phyloP scores from a whole-genome alignment of 2,329 filamentous ascomycete species.

The Pestalotiopsis sp. region DNA sequence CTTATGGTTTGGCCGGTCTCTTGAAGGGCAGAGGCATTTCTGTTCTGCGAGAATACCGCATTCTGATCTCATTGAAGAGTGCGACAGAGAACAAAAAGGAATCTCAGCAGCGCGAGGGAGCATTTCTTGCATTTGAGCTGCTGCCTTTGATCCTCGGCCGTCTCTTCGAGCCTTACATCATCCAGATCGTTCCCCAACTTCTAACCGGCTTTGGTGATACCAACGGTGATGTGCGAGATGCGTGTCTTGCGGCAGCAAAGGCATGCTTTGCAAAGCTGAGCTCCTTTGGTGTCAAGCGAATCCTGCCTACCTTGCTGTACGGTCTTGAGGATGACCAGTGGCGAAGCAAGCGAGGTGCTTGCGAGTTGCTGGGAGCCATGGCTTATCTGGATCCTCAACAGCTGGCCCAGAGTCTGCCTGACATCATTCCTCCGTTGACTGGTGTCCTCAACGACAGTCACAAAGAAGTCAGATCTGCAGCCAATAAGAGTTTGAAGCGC shows the following conservation, averaged over 20 bases:
- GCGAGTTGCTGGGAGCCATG: slow-evolving; percentile 96
- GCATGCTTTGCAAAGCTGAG: slow-evolving; percentile 91
- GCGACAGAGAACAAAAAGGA: slow-evolving; percentile 97
- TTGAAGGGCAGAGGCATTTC: slow-evolving; percentile 85
- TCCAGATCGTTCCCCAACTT: slow-evolving; percentile 90
- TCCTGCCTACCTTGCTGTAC: slow-evolving; percentile 86
- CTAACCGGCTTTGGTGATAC: slow-evolving; percentile 86
- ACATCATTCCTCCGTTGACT: slow-evolving; percentile 95
- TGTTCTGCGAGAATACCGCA: slow-evolving; percentile 79
- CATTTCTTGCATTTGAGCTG: slow-evolving; percentile 87
- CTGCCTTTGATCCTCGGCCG: slow-evolving; percentile 83
- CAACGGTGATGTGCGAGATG: slow-evolving; percentile 86
- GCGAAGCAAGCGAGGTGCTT: slow-evolving; percentile 98
- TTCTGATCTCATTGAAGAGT: slow-evolving; percentile 77
- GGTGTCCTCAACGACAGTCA: slow-evolving; percentile 95
- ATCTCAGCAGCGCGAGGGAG: slow-evolving; percentile 81
- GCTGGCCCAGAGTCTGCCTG: slow-evolving; percentile 85
- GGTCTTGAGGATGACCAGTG: slow-evolving; percentile 94
- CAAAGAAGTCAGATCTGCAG: slow-evolving; percentile 90
- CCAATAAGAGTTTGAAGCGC: slow-evolving; percentile 93
- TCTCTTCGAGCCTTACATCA: slow-evolving; percentile 93
- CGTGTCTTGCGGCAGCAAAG: slow-evolving; percentile 89
- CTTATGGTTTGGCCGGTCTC: slow-evolving; percentile 90
- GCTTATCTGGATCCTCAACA: slow-evolving; percentile 97
- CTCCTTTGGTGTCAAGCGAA: slow-evolving; percentile 93